phyloP scores from a whole-genome alignment of 805 yeast species.

The Millerago galiae region DNA sequence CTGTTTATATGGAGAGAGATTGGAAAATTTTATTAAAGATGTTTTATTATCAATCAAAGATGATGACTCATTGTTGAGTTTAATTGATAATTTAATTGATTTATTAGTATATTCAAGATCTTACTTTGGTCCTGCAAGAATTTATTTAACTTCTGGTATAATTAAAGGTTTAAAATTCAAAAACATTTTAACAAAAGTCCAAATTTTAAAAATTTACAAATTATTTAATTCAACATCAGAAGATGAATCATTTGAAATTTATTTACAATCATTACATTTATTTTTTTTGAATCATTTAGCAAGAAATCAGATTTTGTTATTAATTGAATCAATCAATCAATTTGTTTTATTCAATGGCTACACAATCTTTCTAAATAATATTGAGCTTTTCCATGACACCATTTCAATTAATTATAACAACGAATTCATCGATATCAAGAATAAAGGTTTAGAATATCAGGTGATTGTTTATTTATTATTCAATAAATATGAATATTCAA shows the following conservation, averaged over 20 bases:
- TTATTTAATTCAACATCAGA: constrained; percentile 37
- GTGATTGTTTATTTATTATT: constrained; percentile 23
- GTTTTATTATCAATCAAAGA: constrained; percentile 26
- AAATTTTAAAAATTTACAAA: constrained; percentile 26
- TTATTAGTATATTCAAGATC: constrained; percentile 42
- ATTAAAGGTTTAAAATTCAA: constrained; percentile 39
- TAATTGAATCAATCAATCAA: constrained; percentile 14
- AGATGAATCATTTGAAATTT: constrained; percentile 45
- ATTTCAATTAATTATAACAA: constrained; percentile 17
- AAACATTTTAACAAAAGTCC: constrained; percentile 19
- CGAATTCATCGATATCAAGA: not conserved
- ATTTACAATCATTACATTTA: constrained; percentile 47
- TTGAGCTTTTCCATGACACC: constrained; percentile 35
- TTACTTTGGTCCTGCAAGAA: constrained; percentile 65
- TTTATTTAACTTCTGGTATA: constrained; percentile 54
- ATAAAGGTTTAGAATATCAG: constrained; percentile 18
- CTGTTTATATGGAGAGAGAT: constrained; percentile 55
- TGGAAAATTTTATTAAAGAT: constrained; percentile 39
- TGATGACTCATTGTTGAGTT: constrained; percentile 25
- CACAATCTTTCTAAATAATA: constrained; percentile 26
- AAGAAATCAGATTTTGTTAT: constrained; percentile 16
- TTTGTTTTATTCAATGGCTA: constrained; percentile 27
- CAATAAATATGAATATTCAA: constrained; percentile 8
- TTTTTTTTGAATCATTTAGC: constrained; percentile 37
- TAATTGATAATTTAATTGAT: constrained; percentile 31